Conservation (phyloP, 2,329 filamentous ascomycete genomes). For the Nannizziopsis barbatae region DNA sequence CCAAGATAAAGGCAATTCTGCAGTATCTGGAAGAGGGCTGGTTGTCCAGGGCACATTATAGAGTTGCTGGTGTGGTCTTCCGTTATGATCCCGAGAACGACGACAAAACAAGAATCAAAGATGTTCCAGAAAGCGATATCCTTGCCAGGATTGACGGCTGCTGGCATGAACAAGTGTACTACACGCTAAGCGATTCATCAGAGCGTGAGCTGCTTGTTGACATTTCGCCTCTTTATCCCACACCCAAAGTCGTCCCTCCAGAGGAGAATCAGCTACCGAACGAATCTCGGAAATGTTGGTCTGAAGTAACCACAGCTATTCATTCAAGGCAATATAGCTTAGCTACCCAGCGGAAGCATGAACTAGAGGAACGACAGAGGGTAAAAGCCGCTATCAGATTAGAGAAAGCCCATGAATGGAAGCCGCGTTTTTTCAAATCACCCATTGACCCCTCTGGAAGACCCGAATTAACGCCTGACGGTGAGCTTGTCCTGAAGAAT, state of each 20-base stretch:
- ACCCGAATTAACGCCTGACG: conserved; percentile 53
- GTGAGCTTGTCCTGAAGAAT: conserved; percentile 45
- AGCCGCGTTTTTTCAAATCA: conserved; percentile 75
- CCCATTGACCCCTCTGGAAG: conserved; percentile 49
- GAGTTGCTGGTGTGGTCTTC: conserved; percentile 82
- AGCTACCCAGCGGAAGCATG: conserved; percentile 77
- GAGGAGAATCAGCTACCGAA: conserved; percentile 69
- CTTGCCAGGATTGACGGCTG: conserved; percentile 70
- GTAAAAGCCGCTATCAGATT: conserved; percentile 73
- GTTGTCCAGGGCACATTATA: conserved; percentile 84
- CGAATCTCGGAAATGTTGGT: conserved; percentile 83
- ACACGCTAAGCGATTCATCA: conserved; percentile 39
- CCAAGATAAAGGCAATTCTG: conserved; percentile 79
- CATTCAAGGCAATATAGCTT: conserved; percentile 66
- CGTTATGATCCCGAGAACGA: conserved; percentile 81
- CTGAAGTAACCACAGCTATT: conserved; percentile 77
- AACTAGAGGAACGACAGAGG: conserved; percentile 82
- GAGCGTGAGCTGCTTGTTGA: conserved; percentile 69
- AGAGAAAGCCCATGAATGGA: conserved; percentile 56
- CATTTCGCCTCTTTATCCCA: conserved; percentile 67
- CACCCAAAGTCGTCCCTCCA: conserved; percentile 69
- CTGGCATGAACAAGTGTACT: conserved; percentile 66
- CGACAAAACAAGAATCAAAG: conserved; percentile 64
- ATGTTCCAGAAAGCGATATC: conserved; percentile 75
- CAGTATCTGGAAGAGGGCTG: conserved; percentile 92